Base-by-base conservation (phyloP, 148 eudicot genomes). In the Tetragonia tetragonoides region DNA sequence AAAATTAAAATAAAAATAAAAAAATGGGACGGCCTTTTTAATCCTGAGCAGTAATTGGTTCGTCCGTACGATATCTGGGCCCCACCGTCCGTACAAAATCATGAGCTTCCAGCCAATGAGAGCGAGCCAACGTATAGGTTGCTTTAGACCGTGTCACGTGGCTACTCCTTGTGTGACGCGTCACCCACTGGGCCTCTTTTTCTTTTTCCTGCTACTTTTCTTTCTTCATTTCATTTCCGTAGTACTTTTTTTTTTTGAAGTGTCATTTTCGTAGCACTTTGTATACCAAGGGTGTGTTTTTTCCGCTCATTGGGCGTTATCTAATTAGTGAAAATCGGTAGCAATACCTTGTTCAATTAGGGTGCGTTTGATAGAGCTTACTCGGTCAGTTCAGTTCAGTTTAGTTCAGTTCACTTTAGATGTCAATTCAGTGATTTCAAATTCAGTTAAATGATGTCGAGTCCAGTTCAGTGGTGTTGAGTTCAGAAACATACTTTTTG, bases 21-120 rank as follows among this genome's bases (percentile, higher is more conserved):
- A 42, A 14, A 44, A n/a, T 28, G 34, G 34, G 34, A 28, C 34
- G 34, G 37, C 6, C 4, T 42, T 59, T 59, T 18, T 61, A 28
- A 56, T 68, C 67, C 24, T 49, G n/a, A 1, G 57, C 44, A 12
- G 16, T 82, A 16, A 77, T 82, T 82, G 78, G 78, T 4, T 49
- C 1, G 0, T 73, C 75, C 81, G 84, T 82, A 82, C 81, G 18
- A 4, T 0, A 6, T 39, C 47, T 81, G 84, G 75, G 14, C 78
- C 70, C 70, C 40, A 18, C 2, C 10, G 3, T 57, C 77, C 84
- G 84, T 81, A 81, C 81, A 6, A 16, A 8, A 11, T 18, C 23
- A 47, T 75, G 56, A 73, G 75, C 51, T 8, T 9, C 40, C 3
- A 28, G 1, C 81, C 84, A 78, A 82, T 78, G 3, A 51, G 17